Evolutionary conservation across 148 eudicot species (phyloP), one percentile per base, ranked within the genome.

Genomic region (Camellia granthamiana): DNA sequence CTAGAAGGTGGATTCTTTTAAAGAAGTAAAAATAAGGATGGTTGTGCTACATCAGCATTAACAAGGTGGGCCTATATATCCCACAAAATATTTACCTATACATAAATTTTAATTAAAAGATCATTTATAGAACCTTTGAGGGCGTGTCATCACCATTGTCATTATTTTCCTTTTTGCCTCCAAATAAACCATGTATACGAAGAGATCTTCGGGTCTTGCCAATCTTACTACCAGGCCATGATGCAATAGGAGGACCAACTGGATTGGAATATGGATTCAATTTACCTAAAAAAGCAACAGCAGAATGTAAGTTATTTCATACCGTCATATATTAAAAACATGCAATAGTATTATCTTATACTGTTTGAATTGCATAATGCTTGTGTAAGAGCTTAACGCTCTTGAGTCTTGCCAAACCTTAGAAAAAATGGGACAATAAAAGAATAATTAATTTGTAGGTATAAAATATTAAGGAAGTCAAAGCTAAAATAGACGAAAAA

Each of bases 101-200:
- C 71, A 15, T 4, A 85, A 70, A 21, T 73, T 23, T 23, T 2
- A 52, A 54, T 58, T 5, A 56, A 75, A 47, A 10, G 64, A 16
- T 75, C 18, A 75, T 42, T 59, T 16, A 19, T 4, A 1, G 62
- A 82, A 91, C 94, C 91, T 89, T 91, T 66, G 92, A 84, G 3
- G 89, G 80, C n/a, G 85, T 66, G 47, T 92, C 94, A 30, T 90
- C 93, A 41, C 83, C 60, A 77, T 89, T 89, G 21, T 91, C 92
- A 81, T 69, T 73, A 46, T 79, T 83, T n/a, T 90, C 89, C 84
- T 93, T 93, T 79, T 90, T 90, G 47, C 97, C 97, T 79, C 97
- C 97, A 81, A 93, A 93, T 68, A 93, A 82, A 82, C 82, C 91
- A 81, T 82, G 79, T 42, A 91, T 80, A 75, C 80, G 84, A 52